phyloP scores from a whole-genome alignment of 2,329 filamentous ascomycete genomes.

The Xylariaceae sp. region DNA sequence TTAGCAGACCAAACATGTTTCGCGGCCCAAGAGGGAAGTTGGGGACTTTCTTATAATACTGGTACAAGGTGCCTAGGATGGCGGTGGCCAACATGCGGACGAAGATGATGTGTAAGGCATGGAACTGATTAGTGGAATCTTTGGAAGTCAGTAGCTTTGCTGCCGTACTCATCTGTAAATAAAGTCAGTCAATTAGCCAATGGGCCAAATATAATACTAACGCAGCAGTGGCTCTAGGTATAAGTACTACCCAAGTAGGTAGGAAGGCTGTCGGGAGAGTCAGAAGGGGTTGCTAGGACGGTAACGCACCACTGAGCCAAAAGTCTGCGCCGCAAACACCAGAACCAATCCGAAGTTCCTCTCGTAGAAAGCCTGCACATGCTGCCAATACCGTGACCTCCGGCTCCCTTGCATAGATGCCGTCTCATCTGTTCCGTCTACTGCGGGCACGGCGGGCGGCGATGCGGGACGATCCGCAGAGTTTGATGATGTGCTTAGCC shows the following conservation, averaged over 20 bases:
- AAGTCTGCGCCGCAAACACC: constrained; percentile 50
- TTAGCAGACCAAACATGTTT: constrained; percentile 67
- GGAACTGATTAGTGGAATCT: constrained; percentile 45
- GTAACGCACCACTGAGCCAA: constrained; percentile 47
- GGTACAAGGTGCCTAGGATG: constrained; percentile 47
- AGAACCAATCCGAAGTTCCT: constrained; percentile 50
- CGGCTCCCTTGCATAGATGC: neutral
- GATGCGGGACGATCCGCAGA: constrained; percentile 5
- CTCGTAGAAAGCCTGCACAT: constrained; percentile 52
- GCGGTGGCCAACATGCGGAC: constrained; percentile 50
- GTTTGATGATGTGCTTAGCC: constrained; percentile 4
- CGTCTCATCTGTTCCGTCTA: constrained; percentile 3
- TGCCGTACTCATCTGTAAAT: constrained; percentile 49
- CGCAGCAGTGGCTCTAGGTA: too few relatives aligned
- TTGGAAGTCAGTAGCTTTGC: constrained; percentile 44
- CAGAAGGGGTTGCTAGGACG: too few relatives aligned
- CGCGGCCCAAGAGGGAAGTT: constrained; percentile 70
- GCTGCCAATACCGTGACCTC: constrained; percentile 23
- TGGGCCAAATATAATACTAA: neutral
- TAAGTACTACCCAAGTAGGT: too few relatives aligned
- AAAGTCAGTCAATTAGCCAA: constrained; percentile 9
- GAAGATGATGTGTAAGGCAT: constrained; percentile 52
- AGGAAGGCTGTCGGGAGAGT: neutral
- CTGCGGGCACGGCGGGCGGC: neutral
- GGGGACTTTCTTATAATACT: constrained; percentile 55